These are phyloP conservation scores for Yamadazyma insecticola DNA, from an alignment of 805 yeast species.

Conservation along the genomic window DNA sequence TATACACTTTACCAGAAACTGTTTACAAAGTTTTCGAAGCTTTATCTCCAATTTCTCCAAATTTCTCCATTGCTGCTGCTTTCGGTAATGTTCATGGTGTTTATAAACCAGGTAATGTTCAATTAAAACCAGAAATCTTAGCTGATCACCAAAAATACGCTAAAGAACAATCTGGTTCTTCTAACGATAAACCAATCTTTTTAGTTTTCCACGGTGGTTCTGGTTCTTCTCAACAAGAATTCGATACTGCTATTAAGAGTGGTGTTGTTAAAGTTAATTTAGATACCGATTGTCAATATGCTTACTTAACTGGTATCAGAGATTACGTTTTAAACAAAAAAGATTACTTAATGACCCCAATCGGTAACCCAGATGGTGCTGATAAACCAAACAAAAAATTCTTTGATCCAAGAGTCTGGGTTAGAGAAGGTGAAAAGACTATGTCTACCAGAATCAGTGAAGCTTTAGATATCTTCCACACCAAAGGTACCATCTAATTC, in stretches of 20 bases:
- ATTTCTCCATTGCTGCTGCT: conserved; percentile 99
- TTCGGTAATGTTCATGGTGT: conserved; percentile 99
- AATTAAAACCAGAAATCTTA: conserved; percentile 84
- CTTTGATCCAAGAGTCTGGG: conserved; percentile 99
- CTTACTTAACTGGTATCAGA: conserved; percentile 95
- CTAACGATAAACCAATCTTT: conserved; percentile 71
- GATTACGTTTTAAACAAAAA: conserved; percentile 94
- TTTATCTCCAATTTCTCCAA: conserved; percentile 84
- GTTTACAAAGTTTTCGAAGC: conserved; percentile 90
- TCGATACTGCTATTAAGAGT: conserved; percentile 80
- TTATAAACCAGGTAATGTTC: conserved; percentile 98
- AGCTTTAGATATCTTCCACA: conserved; percentile 84
- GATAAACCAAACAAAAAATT: conserved; percentile 99
- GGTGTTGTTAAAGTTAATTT: conserved; percentile 99
- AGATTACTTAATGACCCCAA: conserved; percentile 84
- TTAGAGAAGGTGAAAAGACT: conserved; percentile 99
- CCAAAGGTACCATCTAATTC: conserved; percentile 49
- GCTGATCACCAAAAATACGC: conserved; percentile 96
- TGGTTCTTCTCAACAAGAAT: conserved; percentile 91
- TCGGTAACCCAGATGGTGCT: conserved; percentile 99
- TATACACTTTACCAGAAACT: conserved; percentile 95
- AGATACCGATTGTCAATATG: conserved; percentile 98
- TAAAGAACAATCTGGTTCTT: conserved; percentile 54
- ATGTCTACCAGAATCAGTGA: conserved; percentile 82
- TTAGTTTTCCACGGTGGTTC: conserved; percentile 99